Percentiles rank a stretch among this genome's conserved stretches.
phyloP scores from a whole-genome alignment of 306 rosid species.

The Casuarina equisetifolia region DNA sequence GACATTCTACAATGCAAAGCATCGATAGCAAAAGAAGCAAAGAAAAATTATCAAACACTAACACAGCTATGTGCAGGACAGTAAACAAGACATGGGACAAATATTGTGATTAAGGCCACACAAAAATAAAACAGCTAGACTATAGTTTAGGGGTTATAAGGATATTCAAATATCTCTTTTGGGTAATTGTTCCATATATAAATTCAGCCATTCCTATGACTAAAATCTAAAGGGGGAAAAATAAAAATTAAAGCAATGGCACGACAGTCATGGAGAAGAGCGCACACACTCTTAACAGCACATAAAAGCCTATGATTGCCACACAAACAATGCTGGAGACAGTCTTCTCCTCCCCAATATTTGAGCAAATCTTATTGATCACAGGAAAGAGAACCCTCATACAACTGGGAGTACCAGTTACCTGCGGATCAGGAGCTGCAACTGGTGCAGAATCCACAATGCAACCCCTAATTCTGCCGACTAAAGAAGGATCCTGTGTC shows the following conservation, averaged over 20 bases:
- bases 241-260: not conserved
- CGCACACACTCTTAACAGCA: not conserved
- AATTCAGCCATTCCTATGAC: not conserved
- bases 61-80: not conserved
- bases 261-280: not conserved
- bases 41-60: not conserved
- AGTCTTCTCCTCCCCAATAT: not conserved
- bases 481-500: slow-evolving; percentile 54
- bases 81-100: not conserved
- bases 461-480: slow-evolving; percentile 80
- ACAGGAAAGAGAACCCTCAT: not conserved
- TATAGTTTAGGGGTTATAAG: not conserved
- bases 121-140: not conserved
- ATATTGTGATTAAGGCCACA: not conserved
- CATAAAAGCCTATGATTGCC: not conserved
- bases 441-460: slow-evolving; percentile 98
- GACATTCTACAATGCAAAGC: not conserved
- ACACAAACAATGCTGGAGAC: not conserved
- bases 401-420: slow-evolving; percentile 20
- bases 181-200: not conserved
- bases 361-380: not conserved
- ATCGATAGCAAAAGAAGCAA: not conserved
- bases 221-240: not conserved
- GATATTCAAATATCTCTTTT: not conserved
- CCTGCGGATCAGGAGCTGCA: slow-evolving; percentile 87